Evolutionary conservation across 2,329 filamentous ascomycete genomes (phyloP), one percentile per base, ranked within the genome.

Genomic region (Xylaria arbuscula): DNA sequence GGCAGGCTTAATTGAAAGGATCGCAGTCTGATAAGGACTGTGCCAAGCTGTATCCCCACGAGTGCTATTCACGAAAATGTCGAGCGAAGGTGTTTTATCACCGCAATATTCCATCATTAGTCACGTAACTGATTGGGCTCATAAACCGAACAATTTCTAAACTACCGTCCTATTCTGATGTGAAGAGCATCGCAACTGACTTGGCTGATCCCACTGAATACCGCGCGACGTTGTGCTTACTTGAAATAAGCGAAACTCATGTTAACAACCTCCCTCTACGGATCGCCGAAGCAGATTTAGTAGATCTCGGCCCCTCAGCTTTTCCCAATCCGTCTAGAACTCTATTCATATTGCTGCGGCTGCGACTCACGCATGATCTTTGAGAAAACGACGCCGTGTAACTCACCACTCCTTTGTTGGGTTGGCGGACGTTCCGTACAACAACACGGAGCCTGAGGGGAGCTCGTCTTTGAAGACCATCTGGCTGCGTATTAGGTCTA

Each of bases 61-160:
- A 48, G 2, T n/a, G 17, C 13, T 47, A 8, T 40, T 13, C 38
- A 45, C 22, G 3, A 15, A 55, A 36, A 10, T 57, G n/a, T 51
- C 6, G 9, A 13, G 34, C 17, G n/a, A 28, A 45, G 13, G 17
- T 13, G 9, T 32, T 53, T 7, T 1, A 38, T 54, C 5, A 9
- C 42, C 57, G 48, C 60, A 17, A 62, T 51, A 47, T 48, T 61
- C 28, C 9, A 63, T 50, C n/a, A 55, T 36, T 17, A 6, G 22
- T 62, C 47, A 51, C 17, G 56, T 48, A 8, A 45, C 34, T 54
- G 34, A 36, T 45, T 22, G 2, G 28, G 38, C 42, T 67, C 61
- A 28, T 58, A 61, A 60, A 66, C 57, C 24, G 50, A 69, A 64
- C 53, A 45, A 47, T 51, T 69, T 65, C 45, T 32, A 63, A 67